Evolutionary conservation across 2,329 filamentous ascomycete genomes (phyloP), one percentile per base, ranked within the genome.

Genomic region (Sporothrix pallida): DNA sequence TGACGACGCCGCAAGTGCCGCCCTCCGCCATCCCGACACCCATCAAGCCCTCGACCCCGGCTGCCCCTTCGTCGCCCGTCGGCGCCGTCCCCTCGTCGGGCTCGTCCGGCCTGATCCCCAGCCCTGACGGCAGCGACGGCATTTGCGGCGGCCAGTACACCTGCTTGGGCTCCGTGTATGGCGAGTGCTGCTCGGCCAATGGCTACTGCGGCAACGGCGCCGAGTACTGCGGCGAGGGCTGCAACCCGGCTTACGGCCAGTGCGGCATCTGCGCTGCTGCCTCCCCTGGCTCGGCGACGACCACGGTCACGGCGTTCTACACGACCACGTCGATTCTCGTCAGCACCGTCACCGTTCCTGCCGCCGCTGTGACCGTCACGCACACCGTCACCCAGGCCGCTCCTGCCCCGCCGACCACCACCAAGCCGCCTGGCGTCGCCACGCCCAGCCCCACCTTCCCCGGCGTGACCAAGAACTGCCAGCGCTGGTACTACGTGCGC

Each of bases 11-110:
- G 23, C 23, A 23, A 10, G 56, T 58, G 60, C 48, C 65, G 2
- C 44, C 48, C 15, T 8, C 67, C 26, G 26, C 31, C 23, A 50
- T 15, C 12, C 48, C 67, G 9, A 54, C 67, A 12, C 48, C 67
- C 26, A 20, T n/a, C 23, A 20, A 31, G 20, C 26, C 65, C 1
- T 4, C 62, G 0, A 6, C 65, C 1, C 23, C 46, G 8, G 44
- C 46, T 10, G 17, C 65, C 1, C 17, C 65, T 70, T 97, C 20
- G 2, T 54, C 65, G 5, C 97, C 82, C 93, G 94, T 97, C 63
- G 88, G 92, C 74, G 92, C 74, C 3, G 50, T 23, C 7, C 65
- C 65, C 7, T 20, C 72, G 2, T 26, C 60, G 9, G 44, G 54
- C 42, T 20, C 48, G 3, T 23, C 20, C 2, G 62, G 26, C n/a